Base-by-base conservation (phyloP, 257 asterid genomes). In the Anisodus acutangulus region DNA sequence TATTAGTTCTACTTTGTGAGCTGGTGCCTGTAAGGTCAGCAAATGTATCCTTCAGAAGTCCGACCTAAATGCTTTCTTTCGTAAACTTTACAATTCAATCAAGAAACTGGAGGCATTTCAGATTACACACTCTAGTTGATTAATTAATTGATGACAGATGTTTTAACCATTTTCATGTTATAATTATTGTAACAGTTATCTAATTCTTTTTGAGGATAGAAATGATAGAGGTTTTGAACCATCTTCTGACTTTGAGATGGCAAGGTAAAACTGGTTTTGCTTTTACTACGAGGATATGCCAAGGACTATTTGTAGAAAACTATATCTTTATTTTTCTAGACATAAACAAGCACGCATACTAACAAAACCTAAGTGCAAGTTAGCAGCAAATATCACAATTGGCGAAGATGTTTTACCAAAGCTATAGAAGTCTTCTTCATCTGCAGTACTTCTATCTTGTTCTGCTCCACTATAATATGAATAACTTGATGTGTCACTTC, bases 371-470 rank as follows among this genome's bases (percentile, higher is more conserved):
- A 13, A 53, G 81, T 26, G 26, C 26, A 26, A 11, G 45, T 13
- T 58, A 54, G 51, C 26, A 62, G 13, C 62, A 86, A 49, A 68
- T 9, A 60, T 54, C 26, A 22, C 54, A 51, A 72, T 6, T 37
- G 82, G 87, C 69, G 85, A 47, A 72, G 8, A 45, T 67, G 43
- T 81, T n/a, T 87, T 92, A 95, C 99, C 98, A 84, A 97, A 92
- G 83, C 98, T 97, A 74, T 97, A 97, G 86, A 97, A 97, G 35
- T 93, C 97, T 88, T 95, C 99, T 85, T 93, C 92, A 79, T 89
- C 92, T 55, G 84, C 45, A 81, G 92, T 85, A 81, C 85, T 88
- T 22, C 85, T 86, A 83, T 84, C 87, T 85, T 85, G 82, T 83
- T 92, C 87, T 83, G 91, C 91, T 79, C 91, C 84, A 19, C 88